These are phyloP conservation scores for Pleurotus sapidus DNA, from an alignment of 768 basidiomycete species.

Conservation along the genomic window DNA sequence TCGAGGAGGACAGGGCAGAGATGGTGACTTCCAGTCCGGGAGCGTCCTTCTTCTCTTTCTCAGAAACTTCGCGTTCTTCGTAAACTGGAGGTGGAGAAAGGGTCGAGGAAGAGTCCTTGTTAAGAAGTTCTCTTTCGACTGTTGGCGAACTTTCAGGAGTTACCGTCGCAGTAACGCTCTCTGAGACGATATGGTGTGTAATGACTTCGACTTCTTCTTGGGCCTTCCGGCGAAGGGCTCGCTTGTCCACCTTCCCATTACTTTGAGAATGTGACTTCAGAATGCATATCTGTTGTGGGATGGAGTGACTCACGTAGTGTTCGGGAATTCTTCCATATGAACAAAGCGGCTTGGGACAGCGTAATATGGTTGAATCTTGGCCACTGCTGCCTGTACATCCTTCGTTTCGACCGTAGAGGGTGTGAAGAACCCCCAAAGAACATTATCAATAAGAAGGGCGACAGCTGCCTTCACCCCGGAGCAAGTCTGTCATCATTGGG, in stretches of 20 bases:
- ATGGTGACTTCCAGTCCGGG: background rate
- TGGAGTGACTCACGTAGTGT: constrained; percentile 40
- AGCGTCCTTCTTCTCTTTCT: background rate
- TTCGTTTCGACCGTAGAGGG: constrained; percentile 29
- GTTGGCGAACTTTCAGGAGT: constrained; percentile 1
- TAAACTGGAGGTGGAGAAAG: constrained; percentile 23
- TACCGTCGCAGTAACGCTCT: background rate
- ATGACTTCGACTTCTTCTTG: background rate
- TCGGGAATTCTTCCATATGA: constrained; percentile 43
- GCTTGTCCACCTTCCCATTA: constrained; percentile 53
- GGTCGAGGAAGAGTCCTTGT: constrained; percentile 12
- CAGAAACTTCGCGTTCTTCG: background rate
- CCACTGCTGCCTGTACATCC: constrained; percentile 30
- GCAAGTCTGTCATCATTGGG: constrained; percentile 30
- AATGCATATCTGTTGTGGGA: background rate
- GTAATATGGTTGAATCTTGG: constrained; percentile 42
- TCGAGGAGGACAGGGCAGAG: background rate
- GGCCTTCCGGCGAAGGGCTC: constrained; percentile 36
- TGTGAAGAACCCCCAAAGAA: constrained; percentile 46
- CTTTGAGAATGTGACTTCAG: constrained; percentile 20
- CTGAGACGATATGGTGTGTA: background rate
- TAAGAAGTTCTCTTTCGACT: constrained; percentile 11
- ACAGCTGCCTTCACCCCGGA: constrained; percentile 40
- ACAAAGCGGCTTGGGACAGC: constrained; percentile 45
- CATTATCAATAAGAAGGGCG: constrained; percentile 47